Percentiles rank a stretch among this genome's conserved stretches.
phyloP scores from a whole-genome alignment of 345 rosid species.

The Aurinia saxatilis region DNA sequence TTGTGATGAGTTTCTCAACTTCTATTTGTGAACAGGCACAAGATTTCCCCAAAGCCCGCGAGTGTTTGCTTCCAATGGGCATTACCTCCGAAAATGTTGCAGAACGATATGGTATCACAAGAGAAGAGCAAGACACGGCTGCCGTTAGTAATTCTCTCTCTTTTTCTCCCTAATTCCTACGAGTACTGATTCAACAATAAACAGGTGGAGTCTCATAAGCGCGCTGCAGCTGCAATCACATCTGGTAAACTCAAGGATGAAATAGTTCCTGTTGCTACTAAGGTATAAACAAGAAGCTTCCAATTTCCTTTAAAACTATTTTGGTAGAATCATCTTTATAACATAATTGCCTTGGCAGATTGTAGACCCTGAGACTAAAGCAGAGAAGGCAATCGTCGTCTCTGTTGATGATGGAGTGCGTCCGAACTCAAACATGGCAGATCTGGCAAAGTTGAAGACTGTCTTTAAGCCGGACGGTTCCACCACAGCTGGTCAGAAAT shows the following conservation, averaged over 20 bases:
- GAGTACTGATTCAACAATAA: conserved; percentile 8
- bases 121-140: conserved; percentile 87
- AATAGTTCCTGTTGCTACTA: conserved; percentile 72
- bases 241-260: conserved; percentile 91
- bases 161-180: conserved; percentile 1
- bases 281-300: conserved; percentile 41
- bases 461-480: conserved; percentile 75
- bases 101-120: conserved; percentile 62
- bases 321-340: background rate
- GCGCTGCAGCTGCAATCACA: conserved; percentile 80
- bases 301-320: background rate
- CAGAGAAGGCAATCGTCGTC: conserved; percentile 54
- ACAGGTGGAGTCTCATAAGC: conserved; percentile 91
- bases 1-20: background rate
- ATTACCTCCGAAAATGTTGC: conserved; percentile 97
- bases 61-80: conserved; percentile 98
- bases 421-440: conserved; percentile 51
- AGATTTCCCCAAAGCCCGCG: conserved; percentile 60
- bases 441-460: conserved; percentile 74
- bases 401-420: conserved; percentile 85
- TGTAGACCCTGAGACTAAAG: conserved; percentile 77
- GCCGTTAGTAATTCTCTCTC: conserved; percentile 44
- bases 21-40: conserved; percentile 35
- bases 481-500: conserved; percentile 80
- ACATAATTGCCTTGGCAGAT: conserved; percentile 36